Evolutionary conservation across 1,139 yeast species (phyloP).

Genomic region (Zygosaccharomyces sapae): DNA sequence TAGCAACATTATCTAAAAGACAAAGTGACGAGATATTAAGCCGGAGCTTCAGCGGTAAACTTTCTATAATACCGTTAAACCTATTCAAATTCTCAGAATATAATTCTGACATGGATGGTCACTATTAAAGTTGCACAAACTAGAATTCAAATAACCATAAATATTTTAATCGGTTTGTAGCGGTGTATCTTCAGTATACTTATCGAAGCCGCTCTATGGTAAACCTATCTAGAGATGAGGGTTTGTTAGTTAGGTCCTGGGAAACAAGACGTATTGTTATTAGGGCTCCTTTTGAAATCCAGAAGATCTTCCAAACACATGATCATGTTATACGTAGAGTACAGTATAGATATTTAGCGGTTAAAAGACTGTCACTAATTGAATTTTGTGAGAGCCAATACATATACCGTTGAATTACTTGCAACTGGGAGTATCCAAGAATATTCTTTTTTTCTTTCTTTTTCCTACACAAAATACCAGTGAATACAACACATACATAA

Average conservation of each 20-base stretch:
- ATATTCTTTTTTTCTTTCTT: background rate
- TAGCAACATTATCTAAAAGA: constrained; percentile 31
- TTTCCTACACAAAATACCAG: too few relatives aligned
- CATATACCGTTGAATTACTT: background rate
- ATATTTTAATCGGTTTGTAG: too few relatives aligned
- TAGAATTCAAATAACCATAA: too few relatives aligned
- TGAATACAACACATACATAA: too few relatives aligned
- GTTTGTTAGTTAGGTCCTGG: too few relatives aligned
- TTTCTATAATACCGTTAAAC: constrained; percentile 23
- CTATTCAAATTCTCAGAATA: constrained; percentile 22
- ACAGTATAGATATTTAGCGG: background rate
- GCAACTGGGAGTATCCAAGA: background rate
- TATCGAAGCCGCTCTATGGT: background rate
- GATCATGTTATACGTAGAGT: background rate
- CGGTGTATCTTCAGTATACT: background rate
- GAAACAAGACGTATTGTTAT: too few relatives aligned
- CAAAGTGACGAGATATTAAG: constrained; percentile 26
- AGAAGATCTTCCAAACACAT: background rate
- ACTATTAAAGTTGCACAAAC: too few relatives aligned
- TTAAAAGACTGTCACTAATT: background rate
- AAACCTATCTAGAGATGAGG: background rate
- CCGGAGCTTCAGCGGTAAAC: constrained; percentile 29
- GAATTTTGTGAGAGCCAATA: background rate
- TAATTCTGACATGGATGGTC: constrained; percentile 10
- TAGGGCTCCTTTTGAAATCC: background rate